phyloP scores from a whole-genome alignment of 352 stramenopile species.

The Phytophthora pluvialis region DNA sequence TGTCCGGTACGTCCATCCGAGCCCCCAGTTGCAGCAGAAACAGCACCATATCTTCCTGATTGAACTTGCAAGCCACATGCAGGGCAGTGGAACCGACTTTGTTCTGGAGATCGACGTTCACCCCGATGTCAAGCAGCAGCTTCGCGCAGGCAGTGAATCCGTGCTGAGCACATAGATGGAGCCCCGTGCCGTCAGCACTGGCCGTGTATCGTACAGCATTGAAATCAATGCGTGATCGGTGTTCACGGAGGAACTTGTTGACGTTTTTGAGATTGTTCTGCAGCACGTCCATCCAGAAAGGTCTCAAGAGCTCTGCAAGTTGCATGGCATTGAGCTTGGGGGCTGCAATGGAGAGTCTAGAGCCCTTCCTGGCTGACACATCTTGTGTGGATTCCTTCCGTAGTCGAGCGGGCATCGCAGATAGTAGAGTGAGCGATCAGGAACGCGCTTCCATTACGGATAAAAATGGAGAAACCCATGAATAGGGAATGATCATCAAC shows the following conservation, averaged over 20 bases:
- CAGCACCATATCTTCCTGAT: conserved; percentile 38
- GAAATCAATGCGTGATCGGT: conserved; percentile 51
- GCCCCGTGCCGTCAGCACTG: conserved; percentile 47
- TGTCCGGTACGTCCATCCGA: conserved; percentile 55
- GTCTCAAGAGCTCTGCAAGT: conserved; percentile 46
- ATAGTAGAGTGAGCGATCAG: not conserved
- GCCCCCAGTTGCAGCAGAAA: conserved; percentile 48
- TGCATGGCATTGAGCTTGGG: conserved; percentile 54
- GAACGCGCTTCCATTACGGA: not conserved
- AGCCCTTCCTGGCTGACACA: conserved; percentile 1
- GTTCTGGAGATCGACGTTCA: conserved; percentile 49
- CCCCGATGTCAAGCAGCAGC: conserved; percentile 45
- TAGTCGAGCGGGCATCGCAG: conserved; percentile 15
- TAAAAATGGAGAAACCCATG: conserved; percentile 16
- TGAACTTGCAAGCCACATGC: conserved; percentile 65
- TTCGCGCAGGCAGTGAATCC: conserved; percentile 47
- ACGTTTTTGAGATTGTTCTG: conserved; percentile 57
- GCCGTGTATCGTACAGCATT: conserved; percentile 43
- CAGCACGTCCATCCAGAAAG: conserved; percentile 59
- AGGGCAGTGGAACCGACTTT: conserved; percentile 66
- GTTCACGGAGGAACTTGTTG: conserved; percentile 47
- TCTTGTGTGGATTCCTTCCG: conserved; percentile 9
- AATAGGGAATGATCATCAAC: not conserved
- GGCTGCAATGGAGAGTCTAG: not conserved
- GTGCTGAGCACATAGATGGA: conserved; percentile 69